Evolutionary conservation across 805 yeast genomes (phyloP), one percentile per base, ranked within the genome.

Genomic region (Candida jianshihensis): DNA sequence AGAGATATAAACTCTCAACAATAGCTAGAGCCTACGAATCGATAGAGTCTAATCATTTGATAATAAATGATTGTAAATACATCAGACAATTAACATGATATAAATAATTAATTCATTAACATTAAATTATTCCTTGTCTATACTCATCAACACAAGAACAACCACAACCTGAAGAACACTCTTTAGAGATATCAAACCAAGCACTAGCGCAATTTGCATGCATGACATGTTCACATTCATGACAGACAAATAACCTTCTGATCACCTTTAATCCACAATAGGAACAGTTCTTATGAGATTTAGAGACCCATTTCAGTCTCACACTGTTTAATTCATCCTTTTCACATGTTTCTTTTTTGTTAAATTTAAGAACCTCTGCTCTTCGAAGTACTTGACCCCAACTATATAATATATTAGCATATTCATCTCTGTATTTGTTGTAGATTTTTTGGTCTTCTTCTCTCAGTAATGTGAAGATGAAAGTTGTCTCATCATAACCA

Each of bases 371-470:
- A 10, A 89, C 72, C 49, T 89, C 89, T 20, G 85, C 76, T 30
- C 96, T 60, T 44, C 80, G 75, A n/a, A 83, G 70, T 0, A 88
- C 83, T 15, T 88, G 64, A 0, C 92, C 94, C 97, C 97, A 90
- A 24, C 71, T 58, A 49, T 73, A 84, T 12, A 89, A 63, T 52
- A 89, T 68, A 15, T 80, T 73, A 0, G 96, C 88, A 56, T 90
- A 89, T 46, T 78, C 81, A 16, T 71, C 68, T 27, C 96, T 75
- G 72, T 64, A 66, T 1, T 45, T 43, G 26, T 53, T 43, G 31
- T 48, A 65, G 53, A 34, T 32, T 13, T 35, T 39, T 19, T 51
- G 49, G 10, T 46, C 44, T 17, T 47, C 44, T 38, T 68, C 66
- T 11, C 44, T 38, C n/a, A 48, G 31, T 13, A 37, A 69, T 71